Base-by-base conservation (phyloP, 1,139 yeast genomes). In the Suhomyces chickasaworum region DNA sequence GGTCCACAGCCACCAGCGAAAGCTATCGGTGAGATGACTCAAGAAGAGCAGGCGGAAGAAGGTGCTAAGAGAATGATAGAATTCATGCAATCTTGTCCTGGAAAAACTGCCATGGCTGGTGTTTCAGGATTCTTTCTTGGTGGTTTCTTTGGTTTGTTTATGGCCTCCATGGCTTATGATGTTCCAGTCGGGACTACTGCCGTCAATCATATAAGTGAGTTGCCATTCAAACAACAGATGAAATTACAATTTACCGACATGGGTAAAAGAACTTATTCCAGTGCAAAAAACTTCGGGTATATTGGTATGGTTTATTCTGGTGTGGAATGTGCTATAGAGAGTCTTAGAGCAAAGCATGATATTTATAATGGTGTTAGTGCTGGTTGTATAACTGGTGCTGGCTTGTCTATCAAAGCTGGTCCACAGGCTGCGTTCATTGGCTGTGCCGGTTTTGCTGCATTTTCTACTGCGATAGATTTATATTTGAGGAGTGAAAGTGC, bases 391-490 rank as follows among this genome's bases (percentile, higher is more conserved):
- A 93, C 99, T 0, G 99, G 98, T 38, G 85, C 83, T 17, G 98
- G 97, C 0, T 77, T 93, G 49, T 95, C 98, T 3, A 79, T 88
- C 54, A 89, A 87, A 63, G 83, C 93, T 35, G 99, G 99, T 1
- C 99, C 99, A 1, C 91, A 86, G 60, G 96, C 96, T 25, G 96
- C 97, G 0, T 58, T 83, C 29, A 66, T 91, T 49, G 99, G 99
- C 1, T 93, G 98, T 74, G 97, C 95, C 27, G 99, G 98, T 12
- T 93, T 93, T 73, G 98, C 99, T 13, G 96, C 96, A 3, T 93
- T 93, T 65, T 86, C 96, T 47, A 84, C 95, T 8, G 98, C 98
- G 7, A 86, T 93, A 53, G 98, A 93, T 64, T 69, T 89, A 58
- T 93, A 93, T 61, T 78, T 93, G 84, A 80, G 91, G 59, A 83